Conservation (phyloP, 108 stramenopile genomes). For the Aurantiochytrium sp. region DNA sequence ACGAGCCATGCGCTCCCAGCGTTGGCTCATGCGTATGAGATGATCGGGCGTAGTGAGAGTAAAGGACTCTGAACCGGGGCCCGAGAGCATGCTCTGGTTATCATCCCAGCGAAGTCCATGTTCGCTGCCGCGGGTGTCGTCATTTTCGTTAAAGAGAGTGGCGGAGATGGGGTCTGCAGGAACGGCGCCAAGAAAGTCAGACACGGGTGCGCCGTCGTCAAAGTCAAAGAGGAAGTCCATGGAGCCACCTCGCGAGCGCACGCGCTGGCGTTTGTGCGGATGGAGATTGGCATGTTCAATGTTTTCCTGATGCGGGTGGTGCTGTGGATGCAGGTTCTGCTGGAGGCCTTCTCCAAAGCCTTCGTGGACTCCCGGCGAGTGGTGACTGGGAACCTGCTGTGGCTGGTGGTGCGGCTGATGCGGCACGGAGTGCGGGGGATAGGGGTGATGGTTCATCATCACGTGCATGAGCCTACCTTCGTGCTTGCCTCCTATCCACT, state of each 20-base stretch:
- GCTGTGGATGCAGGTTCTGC: too few relatives aligned
- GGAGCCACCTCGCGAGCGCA: neutral
- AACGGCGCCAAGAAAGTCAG: neutral
- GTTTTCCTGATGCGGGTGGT: neutral
- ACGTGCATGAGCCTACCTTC: neutral
- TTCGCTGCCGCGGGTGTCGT: neutral
- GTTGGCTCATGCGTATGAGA: neutral
- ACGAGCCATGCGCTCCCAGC: neutral
- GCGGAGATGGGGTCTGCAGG: neutral
- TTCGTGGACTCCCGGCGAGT: too few relatives aligned
- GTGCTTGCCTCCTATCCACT: too few relatives aligned
- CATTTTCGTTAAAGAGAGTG: neutral
- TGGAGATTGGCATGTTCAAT: neutral
- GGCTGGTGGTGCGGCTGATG: too few relatives aligned
- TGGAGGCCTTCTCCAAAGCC: too few relatives aligned
- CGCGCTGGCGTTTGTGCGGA: neutral
- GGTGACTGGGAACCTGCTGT: too few relatives aligned
- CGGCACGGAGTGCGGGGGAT: too few relatives aligned
- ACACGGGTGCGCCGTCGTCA: neutral
- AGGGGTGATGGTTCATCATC: neutral
- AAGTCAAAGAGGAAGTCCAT: neutral
- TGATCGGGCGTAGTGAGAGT: neutral
- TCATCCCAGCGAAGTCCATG: neutral
- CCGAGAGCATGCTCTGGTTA: neutral
- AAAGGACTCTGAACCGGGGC: neutral